Percentiles rank a stretch among this genome's conserved stretches.
These are phyloP conservation scores for Furcasterigmium sp. DNA, from an alignment of 2,329 filamentous ascomycete genomes.

Conservation along the genomic window DNA sequence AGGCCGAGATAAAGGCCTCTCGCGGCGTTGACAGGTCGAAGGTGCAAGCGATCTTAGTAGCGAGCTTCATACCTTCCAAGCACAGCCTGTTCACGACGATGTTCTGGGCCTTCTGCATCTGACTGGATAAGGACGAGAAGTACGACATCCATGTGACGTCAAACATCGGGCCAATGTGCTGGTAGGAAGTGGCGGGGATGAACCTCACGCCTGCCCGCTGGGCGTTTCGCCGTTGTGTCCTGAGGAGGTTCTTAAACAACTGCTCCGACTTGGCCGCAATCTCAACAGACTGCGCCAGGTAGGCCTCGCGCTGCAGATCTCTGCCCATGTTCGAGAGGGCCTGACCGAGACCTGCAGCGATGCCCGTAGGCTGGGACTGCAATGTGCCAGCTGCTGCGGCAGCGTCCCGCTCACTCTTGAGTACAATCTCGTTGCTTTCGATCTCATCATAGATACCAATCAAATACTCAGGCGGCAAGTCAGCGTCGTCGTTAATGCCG, in stretches of 20 bases:
- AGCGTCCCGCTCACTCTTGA: conserved; percentile 85
- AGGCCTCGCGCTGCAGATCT: conserved; percentile 87
- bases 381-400: conserved; percentile 71
- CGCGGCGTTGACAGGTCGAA: conserved; percentile 92
- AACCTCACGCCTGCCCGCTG: conserved; percentile 67
- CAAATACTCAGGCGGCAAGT: conserved; percentile 90
- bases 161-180: conserved; percentile 97
- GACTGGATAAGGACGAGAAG: conserved; percentile 86
- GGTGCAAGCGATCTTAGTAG: conserved; percentile 86
- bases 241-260: conserved; percentile 88
- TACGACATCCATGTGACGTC: conserved; percentile 99
- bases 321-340: conserved; percentile 88
- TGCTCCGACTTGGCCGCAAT: conserved; percentile 72
- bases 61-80: conserved; percentile 91
- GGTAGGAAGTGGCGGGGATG: conserved; percentile 88
- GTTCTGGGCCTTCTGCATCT: conserved; percentile 90
- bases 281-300: conserved; percentile 91
- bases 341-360: conserved; percentile 80
- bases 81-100: conserved; percentile 87
- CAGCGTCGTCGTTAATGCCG: conserved; percentile 93
- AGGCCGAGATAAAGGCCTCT: conserved; percentile 88
- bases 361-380: conserved; percentile 56
- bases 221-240: conserved; percentile 79
- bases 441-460: conserved; percentile 90
- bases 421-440: conserved; percentile 82